phyloP scores from a whole-genome alignment of 2,329 filamentous ascomycete genomes.

The Neofusicoccum umdonicola region DNA sequence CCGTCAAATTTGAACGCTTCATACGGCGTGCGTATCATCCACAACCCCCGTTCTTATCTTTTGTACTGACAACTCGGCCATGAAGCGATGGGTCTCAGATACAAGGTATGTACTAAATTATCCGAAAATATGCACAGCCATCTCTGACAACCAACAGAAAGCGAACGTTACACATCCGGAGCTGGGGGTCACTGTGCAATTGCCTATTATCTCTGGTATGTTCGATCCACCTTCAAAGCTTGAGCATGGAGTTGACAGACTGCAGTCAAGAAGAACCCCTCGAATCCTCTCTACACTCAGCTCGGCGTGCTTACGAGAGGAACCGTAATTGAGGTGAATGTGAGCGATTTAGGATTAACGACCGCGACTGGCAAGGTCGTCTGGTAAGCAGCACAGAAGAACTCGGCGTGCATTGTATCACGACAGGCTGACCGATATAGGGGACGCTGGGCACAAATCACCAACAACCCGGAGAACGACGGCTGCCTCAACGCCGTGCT shows the following conservation, averaged over 20 bases:
- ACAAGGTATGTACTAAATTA: slow-evolving; percentile 57
- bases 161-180: slow-evolving; percentile 67
- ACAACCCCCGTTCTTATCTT: no score
- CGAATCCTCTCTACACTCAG: slow-evolving; percentile 73
- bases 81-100: slow-evolving; percentile 62
- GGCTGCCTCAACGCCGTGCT: slow-evolving; percentile 34
- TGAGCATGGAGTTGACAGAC: neutral
- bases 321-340: slow-evolving; percentile 82
- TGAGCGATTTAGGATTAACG: slow-evolving; percentile 84
- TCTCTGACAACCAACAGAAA: slow-evolving; percentile 44
- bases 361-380: slow-evolving; percentile 64
- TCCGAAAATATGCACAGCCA: no score
- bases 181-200: slow-evolving; percentile 80
- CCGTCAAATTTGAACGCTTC: slow-evolving; percentile 74
- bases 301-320: slow-evolving; percentile 80
- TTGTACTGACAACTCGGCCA: no score
- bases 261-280: slow-evolving; percentile 76
- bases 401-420: no score
- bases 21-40: slow-evolving; percentile 42
- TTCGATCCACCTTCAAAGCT: neutral
- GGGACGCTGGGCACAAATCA: slow-evolving; percentile 50
- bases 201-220: slow-evolving; percentile 52
- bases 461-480: slow-evolving; percentile 39
- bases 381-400: slow-evolving; percentile 44
- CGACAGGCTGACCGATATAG: no score